Conservation (phyloP, 139 green algal species). For the Chlorella vulgaris region DNA sequence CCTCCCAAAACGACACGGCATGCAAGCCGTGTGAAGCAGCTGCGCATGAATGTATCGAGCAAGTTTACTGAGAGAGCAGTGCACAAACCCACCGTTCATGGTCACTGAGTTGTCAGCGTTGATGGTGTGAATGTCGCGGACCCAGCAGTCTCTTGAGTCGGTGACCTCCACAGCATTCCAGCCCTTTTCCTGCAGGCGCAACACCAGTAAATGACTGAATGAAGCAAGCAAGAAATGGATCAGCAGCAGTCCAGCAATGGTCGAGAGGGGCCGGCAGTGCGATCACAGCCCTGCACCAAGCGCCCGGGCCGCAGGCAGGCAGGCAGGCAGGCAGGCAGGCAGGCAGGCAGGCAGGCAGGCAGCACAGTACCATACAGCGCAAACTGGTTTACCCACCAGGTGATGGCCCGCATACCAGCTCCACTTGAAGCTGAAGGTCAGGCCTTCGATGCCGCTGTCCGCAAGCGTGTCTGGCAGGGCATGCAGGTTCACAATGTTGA, state of each 20-base stretch:
- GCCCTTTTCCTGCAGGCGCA: not conserved
- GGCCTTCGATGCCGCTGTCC: conserved; percentile 9
- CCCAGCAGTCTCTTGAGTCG: conserved; percentile 6
- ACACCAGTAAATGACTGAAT: too few species aligned
- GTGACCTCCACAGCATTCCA: conserved; percentile 1
- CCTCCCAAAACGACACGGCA: too few species aligned
- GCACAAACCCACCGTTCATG: not conserved
- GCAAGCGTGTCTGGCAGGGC: not conserved
- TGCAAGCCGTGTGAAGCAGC: too few species aligned
- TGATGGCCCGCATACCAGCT: not conserved
- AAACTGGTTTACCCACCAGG: not conserved
- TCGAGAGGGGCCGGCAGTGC: too few species aligned
- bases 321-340: too few species aligned
- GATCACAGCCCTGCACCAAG: too few species aligned
- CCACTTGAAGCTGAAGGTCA: conserved; percentile 18
- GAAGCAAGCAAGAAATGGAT: not conserved
- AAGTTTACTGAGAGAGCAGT: too few species aligned
- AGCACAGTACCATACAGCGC: too few species aligned
- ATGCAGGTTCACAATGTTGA: not conserved
- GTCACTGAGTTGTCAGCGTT: conserved; percentile 6
- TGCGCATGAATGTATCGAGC: too few species aligned
- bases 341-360: too few species aligned
- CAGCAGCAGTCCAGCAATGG: too few species aligned
- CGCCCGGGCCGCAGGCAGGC: too few species aligned
- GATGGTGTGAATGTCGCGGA: not conserved